phyloP scores from a whole-genome alignment of 257 asterid species.

The Cruciata laevipes region DNA sequence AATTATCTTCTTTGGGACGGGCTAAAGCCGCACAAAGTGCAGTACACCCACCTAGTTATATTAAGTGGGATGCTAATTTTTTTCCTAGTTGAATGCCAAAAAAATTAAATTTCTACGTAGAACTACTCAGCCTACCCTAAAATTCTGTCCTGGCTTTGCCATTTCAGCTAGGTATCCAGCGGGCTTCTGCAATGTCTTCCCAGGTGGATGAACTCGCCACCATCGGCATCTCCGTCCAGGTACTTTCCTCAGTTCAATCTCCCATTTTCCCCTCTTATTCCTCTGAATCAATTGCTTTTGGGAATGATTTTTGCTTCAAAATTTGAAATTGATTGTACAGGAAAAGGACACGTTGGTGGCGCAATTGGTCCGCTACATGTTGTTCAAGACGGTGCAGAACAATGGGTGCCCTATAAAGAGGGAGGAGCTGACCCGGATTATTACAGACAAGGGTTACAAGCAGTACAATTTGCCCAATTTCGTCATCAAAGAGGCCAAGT shows the following conservation, averaged over 20 bases:
- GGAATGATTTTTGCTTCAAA: not conserved
- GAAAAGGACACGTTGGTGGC: conserved; percentile 84
- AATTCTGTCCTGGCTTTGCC: too few relatives aligned
- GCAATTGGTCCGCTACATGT: conserved; percentile 70
- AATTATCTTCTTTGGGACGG: too few relatives aligned
- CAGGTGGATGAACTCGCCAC: conserved; percentile 43
- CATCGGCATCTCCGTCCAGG: conserved; percentile 69
- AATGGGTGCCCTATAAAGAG: conserved; percentile 82
- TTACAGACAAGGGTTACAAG: conserved; percentile 57
- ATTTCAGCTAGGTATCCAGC: too few relatives aligned
- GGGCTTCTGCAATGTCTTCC: conserved; percentile 35
- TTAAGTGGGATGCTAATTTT: too few relatives aligned
- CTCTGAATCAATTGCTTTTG: not conserved
- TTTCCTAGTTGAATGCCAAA: too few relatives aligned
- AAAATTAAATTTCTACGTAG: too few relatives aligned
- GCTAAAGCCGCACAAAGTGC: too few relatives aligned
- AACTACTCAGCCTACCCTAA: too few relatives aligned
- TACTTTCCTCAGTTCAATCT: conserved; percentile 10
- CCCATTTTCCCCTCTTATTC: not conserved
- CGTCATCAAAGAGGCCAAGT: conserved; percentile 68
- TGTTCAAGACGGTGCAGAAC: conserved; percentile 68
- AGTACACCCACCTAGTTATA: too few relatives aligned
- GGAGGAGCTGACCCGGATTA: conserved; percentile 75
- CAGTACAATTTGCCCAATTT: conserved; percentile 66
- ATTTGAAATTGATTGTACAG: conserved; percentile 28